Percentiles rank a stretch among this genome's conserved stretches.
phyloP scores from a whole-genome alignment of 139 green algal species.

The Chlamydomonas schloesseri region DNA sequence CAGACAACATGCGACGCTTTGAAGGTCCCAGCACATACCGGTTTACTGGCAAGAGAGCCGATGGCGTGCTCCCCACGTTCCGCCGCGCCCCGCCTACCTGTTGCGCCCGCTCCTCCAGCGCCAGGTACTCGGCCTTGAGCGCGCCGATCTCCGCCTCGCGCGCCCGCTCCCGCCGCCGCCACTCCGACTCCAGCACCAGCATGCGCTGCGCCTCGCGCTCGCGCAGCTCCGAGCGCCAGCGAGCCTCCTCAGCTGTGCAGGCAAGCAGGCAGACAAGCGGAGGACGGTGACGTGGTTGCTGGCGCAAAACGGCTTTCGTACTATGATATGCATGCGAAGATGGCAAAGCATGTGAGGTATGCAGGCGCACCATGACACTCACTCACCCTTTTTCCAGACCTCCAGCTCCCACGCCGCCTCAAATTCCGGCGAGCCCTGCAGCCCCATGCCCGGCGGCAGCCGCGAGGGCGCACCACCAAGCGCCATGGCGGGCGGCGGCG shows the following conservation, averaged over 20 bases:
- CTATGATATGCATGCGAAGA: too few species aligned
- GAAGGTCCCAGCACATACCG: too few species aligned
- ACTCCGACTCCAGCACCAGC: slow-evolving; percentile 73
- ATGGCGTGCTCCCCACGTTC: too few species aligned
- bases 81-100: slow-evolving; percentile 24
- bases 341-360: too few species aligned
- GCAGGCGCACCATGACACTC: too few species aligned
- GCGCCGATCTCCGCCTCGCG: slow-evolving; percentile 49
- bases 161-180: slow-evolving; percentile 62
- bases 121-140: slow-evolving; percentile 45
- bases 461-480: neutral
- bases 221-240: slow-evolving; percentile 58
- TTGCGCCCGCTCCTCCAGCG: slow-evolving; percentile 56
- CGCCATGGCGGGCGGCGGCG: neutral
- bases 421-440: slow-evolving; percentile 54
- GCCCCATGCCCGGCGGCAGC: neutral
- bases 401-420: slow-evolving; percentile 74
- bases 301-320: too few species aligned
- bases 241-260: slow-evolving; percentile 61
- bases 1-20: too few species aligned
- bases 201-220: slow-evolving; percentile 72
- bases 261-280: too few species aligned
- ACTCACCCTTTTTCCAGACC: slow-evolving; percentile 71
- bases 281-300: too few species aligned
- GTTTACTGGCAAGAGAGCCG: too few species aligned